A percentile compares a stretch with the other conserved stretches of the same genome.
phyloP scores from a whole-genome alignment of 164 flowering plant genomes.

The Buxus sempervirens region DNA sequence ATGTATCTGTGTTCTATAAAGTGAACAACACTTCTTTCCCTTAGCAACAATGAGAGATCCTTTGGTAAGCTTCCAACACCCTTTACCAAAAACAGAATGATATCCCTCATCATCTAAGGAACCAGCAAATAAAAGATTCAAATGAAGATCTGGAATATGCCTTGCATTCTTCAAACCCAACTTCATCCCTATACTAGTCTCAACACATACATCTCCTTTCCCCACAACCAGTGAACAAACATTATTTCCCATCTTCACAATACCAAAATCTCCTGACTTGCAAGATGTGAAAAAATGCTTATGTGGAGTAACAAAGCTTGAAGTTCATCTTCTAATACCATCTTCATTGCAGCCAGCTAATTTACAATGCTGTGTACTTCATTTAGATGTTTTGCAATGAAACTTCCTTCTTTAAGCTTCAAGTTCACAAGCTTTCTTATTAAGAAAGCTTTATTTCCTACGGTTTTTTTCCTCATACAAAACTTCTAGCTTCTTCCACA shows the following conservation, averaged over 20 bases:
- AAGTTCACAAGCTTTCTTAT: conserved; percentile 15
- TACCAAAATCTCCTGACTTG: background rate
- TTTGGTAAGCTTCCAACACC: conserved; percentile 11
- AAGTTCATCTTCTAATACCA: conserved; percentile 15
- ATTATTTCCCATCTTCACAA: background rate
- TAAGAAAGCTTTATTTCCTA: conserved; percentile 10
- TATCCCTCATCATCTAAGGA: conserved; percentile 9
- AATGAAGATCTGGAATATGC: conserved; percentile 13
- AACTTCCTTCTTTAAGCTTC: conserved; percentile 3
- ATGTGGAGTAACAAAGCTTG: conserved; percentile 6
- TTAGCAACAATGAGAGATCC: conserved; percentile 1
- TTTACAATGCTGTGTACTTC: conserved; percentile 9
- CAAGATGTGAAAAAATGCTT: background rate
- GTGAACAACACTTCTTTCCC: background rate
- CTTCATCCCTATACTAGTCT: background rate
- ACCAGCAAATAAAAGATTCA: background rate
- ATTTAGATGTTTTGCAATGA: conserved; percentile 6
- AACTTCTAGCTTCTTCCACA: conserved; percentile 14
- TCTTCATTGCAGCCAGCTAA: conserved; percentile 8
- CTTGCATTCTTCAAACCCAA: background rate
- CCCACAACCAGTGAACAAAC: background rate
- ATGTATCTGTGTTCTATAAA: background rate
- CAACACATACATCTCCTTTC: background rate
- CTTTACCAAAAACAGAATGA: background rate
- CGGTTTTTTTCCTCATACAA: conserved; percentile 13